Conservation (phyloP, 352 stramenopile genomes). For the Globisporangium echinulatum region DNA sequence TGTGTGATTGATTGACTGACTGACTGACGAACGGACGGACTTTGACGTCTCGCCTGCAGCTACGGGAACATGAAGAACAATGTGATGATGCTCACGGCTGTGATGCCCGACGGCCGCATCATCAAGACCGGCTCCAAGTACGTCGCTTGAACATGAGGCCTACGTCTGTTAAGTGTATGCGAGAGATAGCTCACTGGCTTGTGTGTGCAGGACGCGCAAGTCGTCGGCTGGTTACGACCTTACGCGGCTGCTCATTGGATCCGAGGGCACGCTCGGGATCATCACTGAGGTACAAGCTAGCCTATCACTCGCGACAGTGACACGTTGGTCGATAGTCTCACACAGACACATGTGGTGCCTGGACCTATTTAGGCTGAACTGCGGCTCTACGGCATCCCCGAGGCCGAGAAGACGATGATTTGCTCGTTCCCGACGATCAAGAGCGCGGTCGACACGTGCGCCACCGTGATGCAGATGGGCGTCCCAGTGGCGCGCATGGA, state of each 20-base stretch:
- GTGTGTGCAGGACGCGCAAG: slow-evolving; percentile 81
- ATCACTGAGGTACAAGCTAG: slow-evolving; percentile 82
- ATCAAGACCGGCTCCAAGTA: slow-evolving; percentile 88
- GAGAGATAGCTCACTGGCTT: neutral
- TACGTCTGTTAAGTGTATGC: no score
- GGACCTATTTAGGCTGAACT: slow-evolving; percentile 63
- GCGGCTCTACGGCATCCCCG: slow-evolving; percentile 90
- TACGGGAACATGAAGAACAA: slow-evolving; percentile 98
- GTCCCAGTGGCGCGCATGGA: slow-evolving; percentile 85
- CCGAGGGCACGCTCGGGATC: slow-evolving; percentile 93
- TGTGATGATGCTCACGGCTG: slow-evolving; percentile 90
- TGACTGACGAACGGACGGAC: no score
- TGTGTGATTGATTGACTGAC: neutral
- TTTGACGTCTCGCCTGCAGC: slow-evolving; percentile 12
- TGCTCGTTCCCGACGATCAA: slow-evolving; percentile 92
- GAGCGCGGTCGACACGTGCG: slow-evolving; percentile 76
- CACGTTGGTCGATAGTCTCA: neutral
- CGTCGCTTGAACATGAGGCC: slow-evolving; percentile 1
- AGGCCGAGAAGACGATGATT: slow-evolving; percentile 87
- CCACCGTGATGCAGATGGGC: slow-evolving; percentile 85
- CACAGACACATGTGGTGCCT: neutral
- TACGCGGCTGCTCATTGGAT: slow-evolving; percentile 91
- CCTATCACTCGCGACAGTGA: neutral
- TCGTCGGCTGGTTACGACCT: slow-evolving; percentile 97
- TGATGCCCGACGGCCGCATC: slow-evolving; percentile 87